Conservation (phyloP, 495 filamentous ascomycete genomes). For the Aspergillus egyptiacus region DNA sequence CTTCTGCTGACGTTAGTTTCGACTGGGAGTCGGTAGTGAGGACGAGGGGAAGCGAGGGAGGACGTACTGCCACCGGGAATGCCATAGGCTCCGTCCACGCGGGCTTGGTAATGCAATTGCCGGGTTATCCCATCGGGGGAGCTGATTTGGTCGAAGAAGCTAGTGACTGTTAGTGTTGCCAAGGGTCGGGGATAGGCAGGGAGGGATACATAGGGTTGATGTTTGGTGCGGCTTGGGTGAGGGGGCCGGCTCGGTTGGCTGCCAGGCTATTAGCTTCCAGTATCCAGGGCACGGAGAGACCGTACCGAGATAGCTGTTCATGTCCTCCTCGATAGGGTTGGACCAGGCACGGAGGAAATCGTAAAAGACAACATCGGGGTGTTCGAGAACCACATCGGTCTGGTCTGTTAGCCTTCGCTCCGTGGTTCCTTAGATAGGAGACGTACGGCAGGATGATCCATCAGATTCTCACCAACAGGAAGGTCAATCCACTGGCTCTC, state of each 20-base stretch:
- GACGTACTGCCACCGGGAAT: constrained; percentile 13
- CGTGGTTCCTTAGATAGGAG: not conserved
- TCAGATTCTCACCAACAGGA: constrained; percentile 68
- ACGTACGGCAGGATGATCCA: constrained; percentile 65
- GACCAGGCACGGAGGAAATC: constrained; percentile 15
- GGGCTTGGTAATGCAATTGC: constrained; percentile 14
- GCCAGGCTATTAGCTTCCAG: not conserved
- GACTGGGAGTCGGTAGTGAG: not conserved
- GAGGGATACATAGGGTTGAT: constrained; percentile 12
- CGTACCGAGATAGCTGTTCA: constrained; percentile 11
- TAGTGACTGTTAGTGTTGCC: not conserved
- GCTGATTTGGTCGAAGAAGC: constrained; percentile 19
- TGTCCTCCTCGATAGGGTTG: constrained; percentile 10
- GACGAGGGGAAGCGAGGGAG: not conserved
- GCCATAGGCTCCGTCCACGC: constrained; percentile 12
- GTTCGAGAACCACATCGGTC: constrained; percentile 16
- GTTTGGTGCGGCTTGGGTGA: constrained; percentile 17
- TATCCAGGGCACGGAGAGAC: not conserved
- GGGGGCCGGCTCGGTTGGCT: constrained; percentile 12
- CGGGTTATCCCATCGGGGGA: constrained; percentile 9
- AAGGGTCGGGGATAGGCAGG: not conserved
- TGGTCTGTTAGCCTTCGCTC: constrained; percentile 18
- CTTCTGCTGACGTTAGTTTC: not conserved
- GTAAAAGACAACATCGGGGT: constrained; percentile 17
- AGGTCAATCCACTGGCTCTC: constrained; percentile 62